A percentile compares a stretch with the other conserved stretches of the same genome.
phyloP scores from a whole-genome alignment of 192 early-diverging fungal genomes.

The Linnemannia elongata region DNA sequence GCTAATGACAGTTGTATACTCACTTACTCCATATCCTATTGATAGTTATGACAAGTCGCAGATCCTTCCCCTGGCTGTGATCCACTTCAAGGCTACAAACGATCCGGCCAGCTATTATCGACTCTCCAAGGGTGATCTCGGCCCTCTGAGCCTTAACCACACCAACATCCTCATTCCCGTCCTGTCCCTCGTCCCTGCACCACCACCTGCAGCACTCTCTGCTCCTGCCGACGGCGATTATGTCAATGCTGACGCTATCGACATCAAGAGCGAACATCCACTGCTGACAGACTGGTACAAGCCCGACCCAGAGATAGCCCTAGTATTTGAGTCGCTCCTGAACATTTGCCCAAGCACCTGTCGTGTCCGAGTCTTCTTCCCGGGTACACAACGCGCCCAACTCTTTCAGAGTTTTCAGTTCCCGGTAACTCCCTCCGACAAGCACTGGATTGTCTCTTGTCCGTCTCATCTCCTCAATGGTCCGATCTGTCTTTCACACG shows the following conservation, averaged over 20 bases:
- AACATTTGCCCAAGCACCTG: not conserved
- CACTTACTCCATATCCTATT: not conserved
- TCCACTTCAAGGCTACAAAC: constrained; percentile 49
- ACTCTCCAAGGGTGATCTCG: not conserved
- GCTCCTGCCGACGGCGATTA: not conserved
- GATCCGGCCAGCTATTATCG: constrained; percentile 23
- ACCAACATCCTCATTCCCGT: not conserved
- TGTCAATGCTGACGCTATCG: not conserved
- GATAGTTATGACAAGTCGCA: constrained; percentile 43
- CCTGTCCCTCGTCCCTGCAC: not conserved
- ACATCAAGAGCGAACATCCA: constrained; percentile 12
- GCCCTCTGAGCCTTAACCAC: not conserved
- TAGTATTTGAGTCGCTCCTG: not conserved
- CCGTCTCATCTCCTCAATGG: not conserved
- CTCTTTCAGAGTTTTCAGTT: not conserved
- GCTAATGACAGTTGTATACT: too few species aligned
- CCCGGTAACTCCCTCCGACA: not conserved
- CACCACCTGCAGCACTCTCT: not conserved
- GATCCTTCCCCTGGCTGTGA: constrained; percentile 36
- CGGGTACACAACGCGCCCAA: not conserved
- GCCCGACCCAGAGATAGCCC: not conserved
- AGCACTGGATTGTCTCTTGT: not conserved
- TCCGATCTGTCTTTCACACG: not conserved
- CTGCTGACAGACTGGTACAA: not conserved
- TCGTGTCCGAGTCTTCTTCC: not conserved